Evolutionary conservation across 345 rosid genomes (phyloP).

Genomic region (Citrus maxima): DNA sequence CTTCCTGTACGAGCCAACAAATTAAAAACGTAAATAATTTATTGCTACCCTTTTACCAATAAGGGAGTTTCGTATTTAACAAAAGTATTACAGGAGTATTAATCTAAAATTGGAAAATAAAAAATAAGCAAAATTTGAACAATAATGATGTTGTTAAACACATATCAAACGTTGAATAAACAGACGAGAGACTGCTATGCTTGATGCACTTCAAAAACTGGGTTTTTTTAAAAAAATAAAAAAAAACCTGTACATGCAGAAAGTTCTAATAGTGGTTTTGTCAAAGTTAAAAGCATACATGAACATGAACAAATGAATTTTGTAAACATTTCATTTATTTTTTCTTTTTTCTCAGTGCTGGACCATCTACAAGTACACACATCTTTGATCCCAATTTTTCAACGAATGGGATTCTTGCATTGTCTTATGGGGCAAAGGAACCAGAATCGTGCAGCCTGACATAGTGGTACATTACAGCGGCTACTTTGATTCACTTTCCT

Average conservation of each 20-base stretch:
- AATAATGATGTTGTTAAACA: not conserved
- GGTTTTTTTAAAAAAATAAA: too few species aligned
- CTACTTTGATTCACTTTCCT: slow-evolving; percentile 25
- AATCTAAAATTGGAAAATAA: not conserved
- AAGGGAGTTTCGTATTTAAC: not conserved
- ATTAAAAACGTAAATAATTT: too few species aligned
- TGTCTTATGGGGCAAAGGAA: not conserved
- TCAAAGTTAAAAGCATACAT: not conserved
- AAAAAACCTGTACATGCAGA: slow-evolving; percentile 30
- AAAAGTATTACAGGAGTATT: not conserved
- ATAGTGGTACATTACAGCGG: not conserved
- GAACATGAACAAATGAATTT: not conserved
- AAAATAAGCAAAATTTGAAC: not conserved
- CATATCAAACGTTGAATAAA: not conserved
- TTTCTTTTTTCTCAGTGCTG: not conserved
- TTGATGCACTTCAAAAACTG: not conserved
- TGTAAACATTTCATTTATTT: slow-evolving; percentile 1
- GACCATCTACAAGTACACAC: slow-evolving; percentile 18
- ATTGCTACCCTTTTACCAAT: not conserved
- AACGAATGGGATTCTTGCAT: not conserved
- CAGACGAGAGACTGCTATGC: not conserved
- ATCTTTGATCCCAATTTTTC: not conserved
- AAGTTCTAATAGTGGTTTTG: slow-evolving; percentile 2
- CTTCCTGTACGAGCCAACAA: not conserved
- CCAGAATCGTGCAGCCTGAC: not conserved